Base-by-base conservation (phyloP, 352 stramenopile species). In the Phytophthora ramorum region DNA sequence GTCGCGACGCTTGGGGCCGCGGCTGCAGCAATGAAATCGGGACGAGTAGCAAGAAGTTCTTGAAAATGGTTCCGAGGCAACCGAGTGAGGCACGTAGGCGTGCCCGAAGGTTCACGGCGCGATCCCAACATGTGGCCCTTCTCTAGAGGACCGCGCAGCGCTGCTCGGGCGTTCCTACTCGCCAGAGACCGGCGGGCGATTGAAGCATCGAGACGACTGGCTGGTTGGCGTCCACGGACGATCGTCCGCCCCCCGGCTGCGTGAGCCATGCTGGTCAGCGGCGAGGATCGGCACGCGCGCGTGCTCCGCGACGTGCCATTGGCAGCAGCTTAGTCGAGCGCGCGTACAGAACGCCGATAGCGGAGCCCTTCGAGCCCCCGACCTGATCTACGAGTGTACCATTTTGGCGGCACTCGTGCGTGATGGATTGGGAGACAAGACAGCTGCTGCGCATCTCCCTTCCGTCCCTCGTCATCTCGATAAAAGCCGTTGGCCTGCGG, bases 301-400 rank as follows among this genome's bases (percentile, higher is more conserved):
- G 44, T 40, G 55, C 22, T 38, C 34, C 2, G 13, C 10, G 43
- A 32, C 3, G 0, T 4, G 26, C 40, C 28, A 50, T 60, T 51
- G 40, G 51, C 35, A 45, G 38, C 38, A n/a, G n/a, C 5, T 45
- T 24, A 45, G 38, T 45, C 16, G 16, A 45, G 38, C 16, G 3
- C 14, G 16, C 38, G 38, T 48, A n/a, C 41, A 32, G 20, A 28
- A 13, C 30, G 22, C 35, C 35, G 43, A 44, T 58, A 68, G 48
- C 60, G 40, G 60, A 68, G 44, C 51, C 44, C 60, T 24, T 58
- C 28, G 20, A 46, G 19, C 13, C 4, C 4, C n/a, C n/a, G 37
- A 56, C 19, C 48, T 61, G 59, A 58, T 55, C 43, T 67, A 12
- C 6, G 16, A 45, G 6, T 61, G 48, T 61, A 38, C 49, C 56